Evolutionary conservation across 441 rosid genomes (phyloP).

Genomic region (Gossypium lobatum): DNA sequence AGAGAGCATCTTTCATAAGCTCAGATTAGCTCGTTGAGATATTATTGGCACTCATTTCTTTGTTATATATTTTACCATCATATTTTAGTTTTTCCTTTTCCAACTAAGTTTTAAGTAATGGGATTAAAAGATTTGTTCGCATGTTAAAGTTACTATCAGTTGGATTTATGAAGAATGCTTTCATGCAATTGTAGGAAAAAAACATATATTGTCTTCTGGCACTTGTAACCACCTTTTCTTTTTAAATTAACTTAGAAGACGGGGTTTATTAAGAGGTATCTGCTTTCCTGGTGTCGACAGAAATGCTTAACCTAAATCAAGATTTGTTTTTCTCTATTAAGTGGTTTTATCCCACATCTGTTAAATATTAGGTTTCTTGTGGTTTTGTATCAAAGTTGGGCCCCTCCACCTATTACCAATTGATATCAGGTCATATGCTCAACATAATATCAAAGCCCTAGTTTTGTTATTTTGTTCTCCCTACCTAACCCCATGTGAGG

Average conservation of each 20-base stretch:
- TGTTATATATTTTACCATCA: neutral
- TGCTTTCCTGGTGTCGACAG: neutral
- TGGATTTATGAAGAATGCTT: neutral
- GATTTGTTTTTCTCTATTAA: neutral
- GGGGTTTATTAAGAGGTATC: neutral
- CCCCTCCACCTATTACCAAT: neutral
- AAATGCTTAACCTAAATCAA: constrained; percentile 13
- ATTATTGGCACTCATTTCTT: neutral
- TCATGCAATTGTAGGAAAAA: neutral
- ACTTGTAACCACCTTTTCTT: neutral
- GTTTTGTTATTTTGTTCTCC: neutral
- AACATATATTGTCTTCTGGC: neutral
- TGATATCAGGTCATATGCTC: neutral
- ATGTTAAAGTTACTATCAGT: neutral
- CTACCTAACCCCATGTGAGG: neutral
- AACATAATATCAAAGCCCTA: neutral
- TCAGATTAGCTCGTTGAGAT: neutral
- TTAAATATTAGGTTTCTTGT: neutral
- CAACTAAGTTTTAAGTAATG: neutral
- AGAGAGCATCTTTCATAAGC: neutral
- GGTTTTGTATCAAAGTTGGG: neutral
- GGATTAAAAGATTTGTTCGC: neutral
- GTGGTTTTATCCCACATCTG: neutral
- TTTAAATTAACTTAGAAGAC: neutral
- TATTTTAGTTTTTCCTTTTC: neutral